These are phyloP conservation scores for Chytriomyces confervae DNA, from an alignment of 192 early-diverging fungal genomes.

Conservation along the genomic window DNA sequence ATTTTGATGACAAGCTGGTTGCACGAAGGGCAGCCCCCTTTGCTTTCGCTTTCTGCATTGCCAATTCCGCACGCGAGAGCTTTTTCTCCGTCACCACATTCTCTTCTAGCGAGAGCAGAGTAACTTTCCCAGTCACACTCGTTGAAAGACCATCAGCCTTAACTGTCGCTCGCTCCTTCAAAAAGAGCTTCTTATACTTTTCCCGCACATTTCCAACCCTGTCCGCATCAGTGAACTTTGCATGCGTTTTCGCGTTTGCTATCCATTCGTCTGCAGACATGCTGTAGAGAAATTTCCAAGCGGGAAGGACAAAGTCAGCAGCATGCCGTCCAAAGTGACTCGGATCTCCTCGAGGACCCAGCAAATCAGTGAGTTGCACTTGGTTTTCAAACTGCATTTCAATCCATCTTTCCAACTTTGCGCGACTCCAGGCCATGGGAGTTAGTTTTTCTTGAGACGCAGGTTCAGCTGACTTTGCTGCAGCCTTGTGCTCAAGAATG, in stretches of 20 bases:
- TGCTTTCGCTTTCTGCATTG: slow-evolving; percentile 31
- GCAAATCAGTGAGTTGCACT: not conserved
- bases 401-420: slow-evolving; percentile 31
- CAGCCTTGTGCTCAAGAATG: slow-evolving; percentile 1
- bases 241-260: slow-evolving; percentile 14
- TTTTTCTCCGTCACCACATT: slow-evolving; percentile 25
- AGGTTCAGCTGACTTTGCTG: not conserved
- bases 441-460: not conserved
- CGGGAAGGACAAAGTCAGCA: slow-evolving; percentile 21
- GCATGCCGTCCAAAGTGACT: slow-evolving; percentile 4
- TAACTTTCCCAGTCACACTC: not conserved
- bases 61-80: slow-evolving; percentile 30
- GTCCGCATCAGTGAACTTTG: slow-evolving; percentile 5
- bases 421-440: slow-evolving; percentile 29
- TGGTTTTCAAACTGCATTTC: slow-evolving; percentile 26
- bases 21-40: slow-evolving; percentile 29
- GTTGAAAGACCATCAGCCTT: not conserved
- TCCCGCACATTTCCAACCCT: slow-evolving; percentile 12
- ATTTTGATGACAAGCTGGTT: not conserved
- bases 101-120: slow-evolving; percentile 8
- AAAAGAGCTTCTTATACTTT: slow-evolving; percentile 13
- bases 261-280: slow-evolving; percentile 23
- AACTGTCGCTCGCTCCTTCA: slow-evolving; percentile 14
- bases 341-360: slow-evolving; percentile 26
- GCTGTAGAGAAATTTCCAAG: slow-evolving; percentile 28